These are phyloP conservation scores for Uncinocarpus reesii DNA, from an alignment of 2,329 filamentous ascomycete species.

Conservation along the genomic window DNA sequence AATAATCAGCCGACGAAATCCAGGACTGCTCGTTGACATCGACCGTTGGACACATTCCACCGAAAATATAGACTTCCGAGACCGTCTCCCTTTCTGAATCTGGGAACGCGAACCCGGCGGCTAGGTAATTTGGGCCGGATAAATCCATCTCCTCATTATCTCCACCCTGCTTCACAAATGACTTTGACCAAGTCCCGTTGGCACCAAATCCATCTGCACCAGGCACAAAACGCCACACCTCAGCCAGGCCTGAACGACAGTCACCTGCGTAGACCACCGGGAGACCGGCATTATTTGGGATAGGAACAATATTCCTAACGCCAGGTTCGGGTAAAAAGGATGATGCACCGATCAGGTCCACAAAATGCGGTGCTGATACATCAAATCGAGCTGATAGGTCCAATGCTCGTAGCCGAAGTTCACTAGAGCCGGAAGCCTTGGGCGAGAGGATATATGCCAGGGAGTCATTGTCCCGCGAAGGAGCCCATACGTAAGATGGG, in stretches of 20 bases:
- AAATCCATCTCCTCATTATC: constrained; percentile 27
- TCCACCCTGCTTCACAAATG: constrained; percentile 23
- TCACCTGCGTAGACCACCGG: constrained; percentile 65
- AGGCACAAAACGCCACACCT: constrained; percentile 14
- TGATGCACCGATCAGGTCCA: background rate
- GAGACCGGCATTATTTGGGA: constrained; percentile 56
- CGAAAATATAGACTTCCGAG: constrained; percentile 62
- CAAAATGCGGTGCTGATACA: constrained; percentile 33
- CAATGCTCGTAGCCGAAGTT: constrained; percentile 15
- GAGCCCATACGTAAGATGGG: constrained; percentile 17
- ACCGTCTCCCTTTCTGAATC: constrained; percentile 34
- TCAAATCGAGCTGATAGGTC: constrained; percentile 15
- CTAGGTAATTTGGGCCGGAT: constrained; percentile 48
- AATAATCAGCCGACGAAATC: constrained; percentile 64
- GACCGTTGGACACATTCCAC: constrained; percentile 68
- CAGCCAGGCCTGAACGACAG: constrained; percentile 39
- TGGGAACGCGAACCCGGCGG: constrained; percentile 58
- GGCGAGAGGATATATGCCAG: constrained; percentile 15
- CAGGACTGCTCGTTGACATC: constrained; percentile 44
- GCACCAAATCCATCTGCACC: constrained; percentile 55
- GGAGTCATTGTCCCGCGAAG: constrained; percentile 9
- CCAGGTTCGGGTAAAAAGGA: constrained; percentile 51
- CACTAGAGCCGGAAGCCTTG: constrained; percentile 8
- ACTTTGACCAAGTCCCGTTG: constrained; percentile 48
- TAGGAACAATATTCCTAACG: constrained; percentile 54